A percentile compares a stretch with the other conserved stretches of the same genome.
Conservation (phyloP, 352 stramenopile genomes). For the Plasmopara muralis region DNA sequence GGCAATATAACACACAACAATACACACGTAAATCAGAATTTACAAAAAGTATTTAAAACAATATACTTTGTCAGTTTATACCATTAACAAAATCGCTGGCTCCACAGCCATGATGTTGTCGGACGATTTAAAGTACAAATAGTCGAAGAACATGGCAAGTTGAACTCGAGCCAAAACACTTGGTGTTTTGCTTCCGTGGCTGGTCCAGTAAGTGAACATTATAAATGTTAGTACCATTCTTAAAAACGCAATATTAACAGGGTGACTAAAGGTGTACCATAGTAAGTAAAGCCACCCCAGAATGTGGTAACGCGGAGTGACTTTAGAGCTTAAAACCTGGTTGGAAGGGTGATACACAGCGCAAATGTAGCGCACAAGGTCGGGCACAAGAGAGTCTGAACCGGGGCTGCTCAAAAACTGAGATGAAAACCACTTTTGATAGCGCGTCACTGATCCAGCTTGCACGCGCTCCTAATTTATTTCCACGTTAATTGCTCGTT, state of each 20-base stretch:
- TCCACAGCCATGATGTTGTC: slow-evolving; percentile 84
- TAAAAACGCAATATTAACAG: background rate
- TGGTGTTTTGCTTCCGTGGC: slow-evolving; percentile 60
- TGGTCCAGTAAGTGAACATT: slow-evolving; percentile 2
- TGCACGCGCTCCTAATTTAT: slow-evolving; percentile 60
- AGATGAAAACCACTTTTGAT: slow-evolving; percentile 85
- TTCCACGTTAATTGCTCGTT: background rate
- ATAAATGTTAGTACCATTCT: background rate
- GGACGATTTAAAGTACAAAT: slow-evolving; percentile 72
- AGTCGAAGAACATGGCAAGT: slow-evolving; percentile 86
- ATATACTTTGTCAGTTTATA: slow-evolving; percentile 13
- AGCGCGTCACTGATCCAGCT: slow-evolving; percentile 63
- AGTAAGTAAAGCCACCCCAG: slow-evolving; percentile 81
- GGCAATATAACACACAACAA: slow-evolving; percentile 1
- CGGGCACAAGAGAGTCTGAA: slow-evolving; percentile 67
- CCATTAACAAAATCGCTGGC: slow-evolving; percentile 77
- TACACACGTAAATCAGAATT: slow-evolving; percentile 2
- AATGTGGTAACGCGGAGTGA: slow-evolving; percentile 82
- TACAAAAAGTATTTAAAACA: background rate
- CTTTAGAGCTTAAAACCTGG: slow-evolving; percentile 73
- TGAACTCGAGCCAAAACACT: slow-evolving; percentile 65
- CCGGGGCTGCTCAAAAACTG: slow-evolving; percentile 64
- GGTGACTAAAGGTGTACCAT: slow-evolving; percentile 35
- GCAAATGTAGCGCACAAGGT: slow-evolving; percentile 80
- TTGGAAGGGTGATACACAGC: slow-evolving; percentile 80